A percentile compares a stretch with the other conserved stretches of the same genome.
Evolutionary conservation across 768 basidiomycete species (phyloP).

Genomic region (Russula sp.): DNA sequence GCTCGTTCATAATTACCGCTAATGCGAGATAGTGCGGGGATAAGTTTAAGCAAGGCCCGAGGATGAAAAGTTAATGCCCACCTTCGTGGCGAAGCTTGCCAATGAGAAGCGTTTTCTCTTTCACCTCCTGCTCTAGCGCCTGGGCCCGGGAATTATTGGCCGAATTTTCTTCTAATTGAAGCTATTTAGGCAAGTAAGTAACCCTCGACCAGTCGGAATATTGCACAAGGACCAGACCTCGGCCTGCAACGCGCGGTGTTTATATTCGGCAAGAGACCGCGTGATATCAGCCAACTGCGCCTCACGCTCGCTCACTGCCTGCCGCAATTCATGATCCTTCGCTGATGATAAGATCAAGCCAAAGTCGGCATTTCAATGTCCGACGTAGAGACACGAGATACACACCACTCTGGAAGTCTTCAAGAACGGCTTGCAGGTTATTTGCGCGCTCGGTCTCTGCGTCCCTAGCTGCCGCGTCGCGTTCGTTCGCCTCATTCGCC

Average conservation of each 20-base stretch:
- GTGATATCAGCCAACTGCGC: slow-evolving; percentile 63
- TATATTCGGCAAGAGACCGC: slow-evolving; percentile 82
- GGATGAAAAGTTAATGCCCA: slow-evolving; percentile 31
- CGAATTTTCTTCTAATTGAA: slow-evolving; percentile 68
- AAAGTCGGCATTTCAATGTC: slow-evolving; percentile 10
- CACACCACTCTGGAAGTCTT: slow-evolving; percentile 92
- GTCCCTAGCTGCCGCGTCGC: slow-evolving; percentile 53
- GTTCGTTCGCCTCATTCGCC: slow-evolving; percentile 52
- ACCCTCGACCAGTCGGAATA: not conserved
- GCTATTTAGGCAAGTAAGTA: slow-evolving; percentile 36
- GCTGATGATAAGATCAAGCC: slow-evolving; percentile 39
- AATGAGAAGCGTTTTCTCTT: slow-evolving; percentile 94
- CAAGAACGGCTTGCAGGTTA: slow-evolving; percentile 88
- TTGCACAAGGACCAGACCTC: slow-evolving; percentile 48
- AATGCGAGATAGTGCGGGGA: slow-evolving; percentile 11
- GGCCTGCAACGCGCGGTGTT: slow-evolving; percentile 79
- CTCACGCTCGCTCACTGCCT: slow-evolving; percentile 80
- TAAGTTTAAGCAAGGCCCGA: not conserved
- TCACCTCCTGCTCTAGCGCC: slow-evolving; percentile 82
- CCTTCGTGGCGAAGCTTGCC: slow-evolving; percentile 94
- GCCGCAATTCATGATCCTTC: slow-evolving; percentile 84
- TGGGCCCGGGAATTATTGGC: slow-evolving; percentile 60
- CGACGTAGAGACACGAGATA: not conserved
- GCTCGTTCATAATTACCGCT: slow-evolving; percentile 98
- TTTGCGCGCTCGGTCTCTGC: slow-evolving; percentile 64